A percentile compares a stretch with the other conserved stretches of the same genome.
phyloP scores from a whole-genome alignment of 2,329 filamentous ascomycete genomes.

The Coniochaeta sp. region DNA sequence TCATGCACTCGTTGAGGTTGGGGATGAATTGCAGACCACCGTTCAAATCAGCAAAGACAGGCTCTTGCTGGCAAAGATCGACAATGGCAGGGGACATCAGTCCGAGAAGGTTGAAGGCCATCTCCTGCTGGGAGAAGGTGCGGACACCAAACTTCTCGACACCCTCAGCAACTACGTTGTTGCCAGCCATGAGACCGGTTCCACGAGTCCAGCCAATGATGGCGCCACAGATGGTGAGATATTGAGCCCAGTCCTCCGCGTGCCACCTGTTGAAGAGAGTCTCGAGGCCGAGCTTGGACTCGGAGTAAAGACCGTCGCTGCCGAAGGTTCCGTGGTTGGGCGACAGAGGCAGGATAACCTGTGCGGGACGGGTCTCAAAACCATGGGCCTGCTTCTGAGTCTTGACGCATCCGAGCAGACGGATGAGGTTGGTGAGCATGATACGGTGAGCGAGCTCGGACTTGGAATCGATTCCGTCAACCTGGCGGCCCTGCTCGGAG shows the following conservation, averaged over 20 bases:
- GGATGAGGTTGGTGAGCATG: slow-evolving; percentile 95
- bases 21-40: slow-evolving; percentile 96
- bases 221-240: slow-evolving; percentile 95
- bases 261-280: slow-evolving; percentile 98
- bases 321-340: slow-evolving; percentile 98
- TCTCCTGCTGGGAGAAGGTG: slow-evolving; percentile 98
- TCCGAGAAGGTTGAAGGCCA: slow-evolving; percentile 97
- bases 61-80: slow-evolving; percentile 90
- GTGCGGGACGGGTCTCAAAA: slow-evolving; percentile 91
- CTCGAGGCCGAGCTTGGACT: slow-evolving; percentile 95
- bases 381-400: slow-evolving; percentile 78
- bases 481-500: slow-evolving; percentile 94
- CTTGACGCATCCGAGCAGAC: slow-evolving; percentile 87
- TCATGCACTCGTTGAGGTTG: slow-evolving; percentile 92
- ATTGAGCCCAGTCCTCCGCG: slow-evolving; percentile 94
- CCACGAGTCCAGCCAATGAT: slow-evolving; percentile 99
- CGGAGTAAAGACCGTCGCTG: slow-evolving; percentile 94
- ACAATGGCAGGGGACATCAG: slow-evolving; percentile 93
- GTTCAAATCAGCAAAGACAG: slow-evolving; percentile 95
- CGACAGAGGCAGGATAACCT: slow-evolving; percentile 91
- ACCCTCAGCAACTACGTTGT: slow-evolving; percentile 95
- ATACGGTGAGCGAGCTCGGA: slow-evolving; percentile 97
- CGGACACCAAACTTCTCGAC: slow-evolving; percentile 95
- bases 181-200: slow-evolving; percentile 94
- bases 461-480: slow-evolving; percentile 93